phyloP scores from a whole-genome alignment of 1,284 basidiomycete species.

The Vanrija humicola region DNA sequence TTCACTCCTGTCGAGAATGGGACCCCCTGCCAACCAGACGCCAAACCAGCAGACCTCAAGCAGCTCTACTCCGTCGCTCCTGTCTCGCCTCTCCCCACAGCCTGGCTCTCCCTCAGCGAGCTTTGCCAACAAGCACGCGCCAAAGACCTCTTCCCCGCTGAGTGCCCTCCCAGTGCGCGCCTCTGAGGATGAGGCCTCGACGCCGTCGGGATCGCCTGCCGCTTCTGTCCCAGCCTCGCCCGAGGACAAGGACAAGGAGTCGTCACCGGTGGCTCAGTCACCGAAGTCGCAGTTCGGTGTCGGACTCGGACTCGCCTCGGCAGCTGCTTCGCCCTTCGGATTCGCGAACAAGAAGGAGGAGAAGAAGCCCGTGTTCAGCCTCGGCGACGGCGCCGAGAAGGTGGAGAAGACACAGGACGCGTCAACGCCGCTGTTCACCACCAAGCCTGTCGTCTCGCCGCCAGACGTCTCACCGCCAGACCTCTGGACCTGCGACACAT shows the following conservation, averaged over 20 bases:
- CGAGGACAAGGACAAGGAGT: not conserved
- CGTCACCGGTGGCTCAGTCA: not conserved
- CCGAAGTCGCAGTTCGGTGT: not conserved
- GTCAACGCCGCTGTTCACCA: not conserved
- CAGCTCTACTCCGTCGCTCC: slow-evolving; percentile 6
- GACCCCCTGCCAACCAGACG: slow-evolving; percentile 5
- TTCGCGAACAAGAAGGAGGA: slow-evolving; percentile 2
- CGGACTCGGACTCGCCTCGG: slow-evolving; percentile 15
- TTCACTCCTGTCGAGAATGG: slow-evolving; percentile 9
- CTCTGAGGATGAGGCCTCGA: slow-evolving; percentile 9
- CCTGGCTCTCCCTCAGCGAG: not conserved
- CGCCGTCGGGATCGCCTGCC: slow-evolving; percentile 22
- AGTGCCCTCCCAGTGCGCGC: slow-evolving; percentile 26
- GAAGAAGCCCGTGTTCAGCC: slow-evolving; percentile 8
- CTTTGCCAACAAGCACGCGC: slow-evolving; percentile 33
- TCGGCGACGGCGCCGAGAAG: slow-evolving; percentile 7
- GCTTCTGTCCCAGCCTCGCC: too few species aligned
- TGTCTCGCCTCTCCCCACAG: slow-evolving; percentile 13
- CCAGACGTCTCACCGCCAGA: slow-evolving; percentile 11
- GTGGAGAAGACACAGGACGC: not conserved
- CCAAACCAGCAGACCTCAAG: not conserved
- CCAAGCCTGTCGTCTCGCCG: not conserved
- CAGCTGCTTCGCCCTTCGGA: slow-evolving; percentile 18
- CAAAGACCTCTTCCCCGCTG: slow-evolving; percentile 40
- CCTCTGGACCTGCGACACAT: slow-evolving; percentile 54